Base-by-base conservation (phyloP, 805 yeast genomes). In the Komagataella phaffii region DNA sequence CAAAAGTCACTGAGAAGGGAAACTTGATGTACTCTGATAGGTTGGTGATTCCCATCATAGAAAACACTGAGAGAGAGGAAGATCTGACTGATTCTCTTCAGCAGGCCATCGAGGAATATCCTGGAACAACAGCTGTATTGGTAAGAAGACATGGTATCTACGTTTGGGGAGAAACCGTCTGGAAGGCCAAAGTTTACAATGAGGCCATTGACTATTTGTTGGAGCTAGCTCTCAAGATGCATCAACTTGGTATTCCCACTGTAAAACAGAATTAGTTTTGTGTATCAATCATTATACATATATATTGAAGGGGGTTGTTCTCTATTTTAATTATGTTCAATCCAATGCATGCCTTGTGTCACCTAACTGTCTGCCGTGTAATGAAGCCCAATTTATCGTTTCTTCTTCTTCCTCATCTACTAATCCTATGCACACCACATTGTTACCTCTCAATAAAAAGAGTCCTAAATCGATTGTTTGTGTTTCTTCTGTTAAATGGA, bases 131-230 rank as follows among this genome's bases (percentile, higher is more conserved):
- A 2, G 97, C 97, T 0, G 88, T 91, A 1, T 71, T 91, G 51
- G 97, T 91, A 6, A 78, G 96, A 65, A 75, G 96, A 61, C 98
- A 91, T 62, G 98, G 98, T 0, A 83, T 91, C 47, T 91, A 83
- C 63, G 96, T 89, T n/a, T 91, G 97, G 97, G 97, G 97, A 21
- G 88, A 84, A 58, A 80, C 76, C 23, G 86, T 88, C 10, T 85
- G 95, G 86, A 88, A 90, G 67, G 96, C 97, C 49, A 91, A 91
- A 67, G 77, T 91, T 12, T 85, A 85, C 64, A 89, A 89, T 63
- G 98, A 91, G 66, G 95, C 96, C 17, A 80, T 91, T 54, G 97
- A 91, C 61, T 91, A 90, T 63, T 68, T 91, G 55, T 71, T 91
- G 59, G 96, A 87, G 56, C 66, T 90, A 57, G 96, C 93, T 1